Evolutionary conservation across 2,329 filamentous ascomycete genomes (phyloP).

Genomic region (Parasarocladium wereldwijsianum): DNA sequence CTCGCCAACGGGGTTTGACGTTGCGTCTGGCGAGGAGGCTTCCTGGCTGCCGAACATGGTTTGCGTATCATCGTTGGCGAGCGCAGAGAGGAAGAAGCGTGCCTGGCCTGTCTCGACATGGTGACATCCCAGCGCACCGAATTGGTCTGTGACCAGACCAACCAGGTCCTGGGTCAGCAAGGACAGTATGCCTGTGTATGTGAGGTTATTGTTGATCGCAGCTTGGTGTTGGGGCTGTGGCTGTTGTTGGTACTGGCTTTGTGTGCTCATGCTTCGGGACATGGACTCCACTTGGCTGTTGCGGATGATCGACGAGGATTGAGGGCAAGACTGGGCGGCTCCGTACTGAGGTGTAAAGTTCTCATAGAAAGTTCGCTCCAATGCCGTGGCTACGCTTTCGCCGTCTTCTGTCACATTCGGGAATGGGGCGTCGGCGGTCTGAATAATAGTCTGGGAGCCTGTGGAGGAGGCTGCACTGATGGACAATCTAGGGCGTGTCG

Average conservation of each 20-base stretch:
- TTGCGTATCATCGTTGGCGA: conserved; percentile 13
- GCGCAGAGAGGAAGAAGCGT: conserved; percentile 13
- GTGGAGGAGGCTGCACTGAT: conserved; percentile 11
- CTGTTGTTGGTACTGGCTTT: background rate
- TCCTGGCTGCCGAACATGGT: conserved; percentile 16
- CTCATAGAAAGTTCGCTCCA: conserved; percentile 16
- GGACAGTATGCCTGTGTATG: conserved; percentile 13
- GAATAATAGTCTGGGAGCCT: conserved; percentile 9
- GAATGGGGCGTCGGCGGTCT: conserved; percentile 10
- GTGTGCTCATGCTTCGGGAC: background rate
- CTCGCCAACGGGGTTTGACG: conserved; percentile 14
- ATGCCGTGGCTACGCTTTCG: conserved; percentile 14
- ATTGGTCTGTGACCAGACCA: conserved; percentile 13
- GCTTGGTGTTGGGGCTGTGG: conserved; percentile 8
- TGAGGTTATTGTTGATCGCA: conserved; percentile 9
- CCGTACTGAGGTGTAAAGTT: conserved; percentile 11
- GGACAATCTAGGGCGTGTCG: conserved; percentile 4
- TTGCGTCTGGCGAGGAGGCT: background rate
- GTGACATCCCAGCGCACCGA: conserved; percentile 15
- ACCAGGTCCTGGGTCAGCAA: conserved; percentile 17
- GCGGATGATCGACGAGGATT: background rate
- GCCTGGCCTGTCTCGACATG: conserved; percentile 13
- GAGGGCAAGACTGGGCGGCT: background rate
- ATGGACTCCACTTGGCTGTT: background rate
- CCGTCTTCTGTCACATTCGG: conserved; percentile 6